phyloP scores from a whole-genome alignment of 2,329 filamentous ascomycete species.

The Arachnopeziza araneosa region DNA sequence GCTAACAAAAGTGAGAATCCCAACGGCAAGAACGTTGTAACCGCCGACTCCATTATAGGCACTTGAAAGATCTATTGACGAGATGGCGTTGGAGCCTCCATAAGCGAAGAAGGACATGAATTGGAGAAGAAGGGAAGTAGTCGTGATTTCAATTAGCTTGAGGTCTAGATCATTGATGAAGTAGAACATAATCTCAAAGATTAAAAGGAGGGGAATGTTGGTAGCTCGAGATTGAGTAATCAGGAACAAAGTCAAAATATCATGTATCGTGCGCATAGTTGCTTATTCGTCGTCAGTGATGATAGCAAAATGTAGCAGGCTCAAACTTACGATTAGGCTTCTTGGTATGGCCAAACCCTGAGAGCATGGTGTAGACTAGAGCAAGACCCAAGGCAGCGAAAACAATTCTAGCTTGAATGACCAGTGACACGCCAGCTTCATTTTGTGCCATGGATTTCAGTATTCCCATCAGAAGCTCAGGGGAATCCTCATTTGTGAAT shows the following conservation, averaged over 20 bases:
- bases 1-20: slow-evolving; percentile 73
- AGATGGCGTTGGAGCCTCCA: slow-evolving; percentile 90
- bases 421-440: slow-evolving; percentile 21
- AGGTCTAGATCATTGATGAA: slow-evolving; percentile 44
- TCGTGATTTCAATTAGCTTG: slow-evolving; percentile 53
- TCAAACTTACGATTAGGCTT: slow-evolving; percentile 18
- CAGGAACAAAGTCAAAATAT: slow-evolving; percentile 70
- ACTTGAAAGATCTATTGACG: slow-evolving; percentile 87
- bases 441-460: slow-evolving; percentile 28
- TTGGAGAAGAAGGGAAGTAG: slow-evolving; percentile 70
- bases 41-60: slow-evolving; percentile 86
- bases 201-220: slow-evolving; percentile 78
- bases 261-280: slow-evolving; percentile 48
- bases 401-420: slow-evolving; percentile 37
- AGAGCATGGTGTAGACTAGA: slow-evolving; percentile 36
- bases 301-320: background rate
- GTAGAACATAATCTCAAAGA: slow-evolving; percentile 62
- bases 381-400: slow-evolving; percentile 40
- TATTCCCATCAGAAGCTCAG: slow-evolving; percentile 61
- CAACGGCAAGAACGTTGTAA: slow-evolving; percentile 79
- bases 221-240: slow-evolving; percentile 81
- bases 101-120: slow-evolving; percentile 83
- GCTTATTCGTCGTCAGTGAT: slow-evolving; percentile 15
- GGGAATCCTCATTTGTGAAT: slow-evolving; percentile 82
- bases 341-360: slow-evolving; percentile 32